Evolutionary conservation across 2,329 filamentous ascomycete genomes (phyloP), one percentile per base, ranked within the genome.

Genomic region (Neonectria neomacrospora): DNA sequence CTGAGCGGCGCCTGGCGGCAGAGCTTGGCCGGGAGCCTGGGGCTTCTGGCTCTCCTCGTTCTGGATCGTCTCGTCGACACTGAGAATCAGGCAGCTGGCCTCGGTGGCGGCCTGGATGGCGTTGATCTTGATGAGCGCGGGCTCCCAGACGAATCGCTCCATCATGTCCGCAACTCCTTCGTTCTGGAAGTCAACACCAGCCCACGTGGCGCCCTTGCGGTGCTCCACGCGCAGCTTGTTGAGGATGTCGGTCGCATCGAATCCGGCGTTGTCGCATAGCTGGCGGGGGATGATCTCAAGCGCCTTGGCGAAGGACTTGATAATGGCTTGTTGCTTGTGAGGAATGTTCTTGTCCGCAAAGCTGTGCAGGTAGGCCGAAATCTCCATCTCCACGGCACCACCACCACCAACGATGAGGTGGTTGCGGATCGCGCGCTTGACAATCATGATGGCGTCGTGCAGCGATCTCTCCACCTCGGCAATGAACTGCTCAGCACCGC

Each of bases 401-500:
- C 96, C 96, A 73, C 96, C 96, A 48, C 94, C 96, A 26, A 99
- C 96, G 70, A 99, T 97, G 77, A 88, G 92, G 76, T 91, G 91
- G 85, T 98, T 97, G 83, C 93, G 93, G 80, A 98, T 93, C 28
- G 96, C 93, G 66, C 96, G 94, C 88, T 98, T 98, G 77, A 99
- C 96, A 75, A 99, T 97, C 96, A 99, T 99, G 81, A 99, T 98
- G 73, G 96, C 96, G 76, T 99, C 96, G 85, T 99, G 96, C 70
- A 99, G 87, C 77, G 93, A 97, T 68, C 96, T 92, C 85, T 99
- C 96, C 2, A 97, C 96, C 80, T 99, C 96, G 62, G 96, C 96
- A 74, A 99, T 99, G 82, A 99, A 99, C 80, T 99, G 96, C 84
- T 99, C 96, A 37, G 96, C 96, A 69, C 96, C 96, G 75, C 96